These are phyloP conservation scores for Talaromyces thailandensis DNA, from an alignment of 495 filamentous ascomycete species.

Conservation along the genomic window DNA sequence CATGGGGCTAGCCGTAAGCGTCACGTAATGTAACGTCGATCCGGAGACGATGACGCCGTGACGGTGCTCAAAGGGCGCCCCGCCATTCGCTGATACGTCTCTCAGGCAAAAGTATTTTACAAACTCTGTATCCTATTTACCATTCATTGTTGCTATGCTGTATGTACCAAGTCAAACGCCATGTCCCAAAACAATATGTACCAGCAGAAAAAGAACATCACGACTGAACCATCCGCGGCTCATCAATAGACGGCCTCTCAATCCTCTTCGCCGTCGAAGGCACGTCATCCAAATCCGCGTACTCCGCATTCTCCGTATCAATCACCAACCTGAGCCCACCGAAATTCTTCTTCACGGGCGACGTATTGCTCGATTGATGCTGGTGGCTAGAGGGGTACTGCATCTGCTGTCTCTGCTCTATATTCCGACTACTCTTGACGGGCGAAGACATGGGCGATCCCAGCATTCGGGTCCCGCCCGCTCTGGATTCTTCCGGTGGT, in stretches of 20 bases:
- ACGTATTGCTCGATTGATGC: neutral
- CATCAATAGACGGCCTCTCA: conserved; percentile 2
- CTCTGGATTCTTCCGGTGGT: neutral
- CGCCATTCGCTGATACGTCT: neutral
- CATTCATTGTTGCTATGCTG: neutral
- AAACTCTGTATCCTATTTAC: neutral
- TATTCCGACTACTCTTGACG: neutral
- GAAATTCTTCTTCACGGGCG: conserved; percentile 1
- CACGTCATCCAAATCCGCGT: conserved; percentile 2
- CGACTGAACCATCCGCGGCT: neutral
- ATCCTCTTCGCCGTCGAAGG: conserved; percentile 5
- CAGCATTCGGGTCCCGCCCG: neutral
- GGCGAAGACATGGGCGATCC: conserved; percentile 2
- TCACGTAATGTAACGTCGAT: neutral
- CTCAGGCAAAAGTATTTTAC: neutral
- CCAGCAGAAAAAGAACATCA: neutral
- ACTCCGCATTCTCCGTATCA: conserved; percentile 7
- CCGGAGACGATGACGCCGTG: neutral
- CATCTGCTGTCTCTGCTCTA: neutral
- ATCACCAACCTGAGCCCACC: conserved; percentile 6
- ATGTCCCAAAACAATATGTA: neutral
- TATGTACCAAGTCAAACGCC: neutral
- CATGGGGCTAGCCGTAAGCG: neutral
- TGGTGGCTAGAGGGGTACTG: neutral
- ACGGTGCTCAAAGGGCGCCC: neutral